Percentiles rank a stretch among this genome's conserved stretches.
These are phyloP conservation scores for Exophiala viscosa DNA, from an alignment of 2,329 filamentous ascomycete species.

Conservation along the genomic window DNA sequence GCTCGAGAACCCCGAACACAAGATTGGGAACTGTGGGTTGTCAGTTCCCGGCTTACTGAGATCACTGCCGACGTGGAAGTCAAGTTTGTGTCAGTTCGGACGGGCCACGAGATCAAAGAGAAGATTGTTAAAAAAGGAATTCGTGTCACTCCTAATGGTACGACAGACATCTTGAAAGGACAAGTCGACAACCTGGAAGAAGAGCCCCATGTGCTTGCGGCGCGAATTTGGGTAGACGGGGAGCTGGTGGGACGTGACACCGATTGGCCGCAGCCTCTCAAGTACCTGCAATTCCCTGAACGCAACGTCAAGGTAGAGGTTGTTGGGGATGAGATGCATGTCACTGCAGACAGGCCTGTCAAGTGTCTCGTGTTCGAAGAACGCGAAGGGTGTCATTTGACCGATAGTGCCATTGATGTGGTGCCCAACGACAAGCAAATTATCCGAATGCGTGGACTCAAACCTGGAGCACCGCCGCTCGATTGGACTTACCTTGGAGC, in stretches of 20 bases:
- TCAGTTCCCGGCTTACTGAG: slow-evolving; percentile 44
- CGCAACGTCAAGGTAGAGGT: slow-evolving; percentile 48
- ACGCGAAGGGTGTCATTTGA: slow-evolving; percentile 50
- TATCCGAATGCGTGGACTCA: slow-evolving; percentile 30
- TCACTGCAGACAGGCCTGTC: slow-evolving; percentile 51
- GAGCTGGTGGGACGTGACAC: slow-evolving; percentile 52
- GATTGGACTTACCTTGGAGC: slow-evolving; percentile 29
- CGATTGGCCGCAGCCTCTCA: slow-evolving; percentile 60
- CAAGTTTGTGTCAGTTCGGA: slow-evolving; percentile 52
- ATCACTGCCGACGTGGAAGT: slow-evolving; percentile 37
- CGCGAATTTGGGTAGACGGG: slow-evolving; percentile 51
- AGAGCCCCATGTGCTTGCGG: slow-evolving; percentile 54
- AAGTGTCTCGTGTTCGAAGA: slow-evolving; percentile 62
- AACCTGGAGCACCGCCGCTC: slow-evolving; percentile 24
- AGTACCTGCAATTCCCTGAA: slow-evolving; percentile 54
- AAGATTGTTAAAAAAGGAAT: slow-evolving; percentile 47
- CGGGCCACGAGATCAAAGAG: slow-evolving; percentile 53
- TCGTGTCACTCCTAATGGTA: slow-evolving; percentile 51
- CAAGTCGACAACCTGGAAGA: slow-evolving; percentile 45
- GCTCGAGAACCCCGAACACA: slow-evolving; percentile 52
- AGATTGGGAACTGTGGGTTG: slow-evolving; percentile 56
- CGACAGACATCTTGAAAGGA: slow-evolving; percentile 51
- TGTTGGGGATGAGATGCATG: slow-evolving; percentile 40
- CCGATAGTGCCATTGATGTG: slow-evolving; percentile 57
- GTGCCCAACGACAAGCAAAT: slow-evolving; percentile 56